A percentile compares a stretch with the other conserved stretches of the same genome.
These are phyloP conservation scores for Carpinus fangiana DNA, from an alignment of 306 rosid species.

Conservation along the genomic window DNA sequence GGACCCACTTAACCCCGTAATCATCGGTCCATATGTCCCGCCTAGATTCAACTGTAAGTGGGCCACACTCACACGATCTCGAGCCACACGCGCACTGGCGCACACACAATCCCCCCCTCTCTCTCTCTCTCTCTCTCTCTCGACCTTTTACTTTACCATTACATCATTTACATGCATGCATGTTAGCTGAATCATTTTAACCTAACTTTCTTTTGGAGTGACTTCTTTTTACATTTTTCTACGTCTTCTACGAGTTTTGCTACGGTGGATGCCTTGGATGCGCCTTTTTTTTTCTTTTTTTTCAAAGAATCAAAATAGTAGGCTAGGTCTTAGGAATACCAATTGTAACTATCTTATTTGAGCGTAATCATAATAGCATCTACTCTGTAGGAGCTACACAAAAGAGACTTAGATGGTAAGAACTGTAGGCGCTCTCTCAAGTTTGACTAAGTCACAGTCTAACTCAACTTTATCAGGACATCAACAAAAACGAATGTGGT, in stretches of 20 bases:
- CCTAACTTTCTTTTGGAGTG: neutral
- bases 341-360: too few relatives aligned
- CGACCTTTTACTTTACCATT: neutral
- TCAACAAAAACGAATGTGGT: too few relatives aligned
- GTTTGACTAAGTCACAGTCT: too few relatives aligned
- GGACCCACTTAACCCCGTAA: slow-evolving; percentile 54
- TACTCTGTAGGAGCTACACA: too few relatives aligned
- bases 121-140: too few relatives aligned
- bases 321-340: too few relatives aligned
- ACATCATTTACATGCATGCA: slow-evolving; percentile 24
- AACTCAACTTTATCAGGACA: too few relatives aligned
- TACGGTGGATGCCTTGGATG: slow-evolving; percentile 31
- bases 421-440: too few relatives aligned
- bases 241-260: neutral
- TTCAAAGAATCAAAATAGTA: too few relatives aligned
- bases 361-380: too few relatives aligned
- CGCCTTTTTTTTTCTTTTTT: too few relatives aligned
- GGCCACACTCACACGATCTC: slow-evolving; percentile 37
- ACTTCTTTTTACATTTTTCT: neutral
- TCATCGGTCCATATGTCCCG: slow-evolving; percentile 48
- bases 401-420: too few relatives aligned
- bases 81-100: slow-evolving; percentile 55
- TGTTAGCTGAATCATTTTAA: slow-evolving; percentile 3
- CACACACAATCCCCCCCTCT: neutral
- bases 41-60: slow-evolving; percentile 36